A percentile compares a stretch with the other conserved stretches of the same genome.
Conservation (phyloP, 441 rosid genomes). For the Populus hybrid region DNA sequence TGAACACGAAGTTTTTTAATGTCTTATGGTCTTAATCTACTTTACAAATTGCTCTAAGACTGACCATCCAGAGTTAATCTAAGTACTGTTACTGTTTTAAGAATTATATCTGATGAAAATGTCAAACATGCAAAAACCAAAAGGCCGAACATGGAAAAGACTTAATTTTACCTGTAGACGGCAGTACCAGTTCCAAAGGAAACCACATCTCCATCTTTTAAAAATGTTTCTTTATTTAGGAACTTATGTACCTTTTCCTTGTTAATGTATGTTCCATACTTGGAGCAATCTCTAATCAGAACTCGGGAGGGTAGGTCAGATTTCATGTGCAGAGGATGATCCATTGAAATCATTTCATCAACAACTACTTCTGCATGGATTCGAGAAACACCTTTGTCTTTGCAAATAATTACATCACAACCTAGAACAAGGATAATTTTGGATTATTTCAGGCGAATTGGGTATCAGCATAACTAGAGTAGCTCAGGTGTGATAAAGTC, state of each 20-base stretch:
- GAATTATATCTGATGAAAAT: neutral
- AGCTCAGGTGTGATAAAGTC: neutral
- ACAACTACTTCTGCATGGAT: constrained; percentile 73
- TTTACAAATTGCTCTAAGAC: neutral
- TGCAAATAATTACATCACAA: constrained; percentile 73
- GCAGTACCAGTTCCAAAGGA: constrained; percentile 88
- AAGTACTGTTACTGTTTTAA: neutral
- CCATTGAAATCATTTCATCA: constrained; percentile 41
- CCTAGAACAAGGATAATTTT: constrained; percentile 37
- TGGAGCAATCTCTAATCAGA: constrained; percentile 73
- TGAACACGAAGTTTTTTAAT: neutral
- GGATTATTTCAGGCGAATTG: neutral
- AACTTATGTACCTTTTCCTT: constrained; percentile 64
- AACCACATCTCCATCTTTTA: constrained; percentile 69
- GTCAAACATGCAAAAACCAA: neutral
- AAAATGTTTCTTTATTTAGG: constrained; percentile 51
- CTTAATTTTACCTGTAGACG: constrained; percentile 53
- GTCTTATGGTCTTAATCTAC: neutral
- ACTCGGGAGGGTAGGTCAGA: constrained; percentile 33
- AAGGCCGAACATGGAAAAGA: neutral
- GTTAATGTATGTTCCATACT: constrained; percentile 79
- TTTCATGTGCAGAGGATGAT: constrained; percentile 18
- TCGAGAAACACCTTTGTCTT: constrained; percentile 90
- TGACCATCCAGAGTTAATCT: neutral
- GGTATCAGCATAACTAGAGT: neutral